These are phyloP conservation scores for Phytomonas sp. DNA, from an alignment of 208 protist species.

Conservation along the genomic window DNA sequence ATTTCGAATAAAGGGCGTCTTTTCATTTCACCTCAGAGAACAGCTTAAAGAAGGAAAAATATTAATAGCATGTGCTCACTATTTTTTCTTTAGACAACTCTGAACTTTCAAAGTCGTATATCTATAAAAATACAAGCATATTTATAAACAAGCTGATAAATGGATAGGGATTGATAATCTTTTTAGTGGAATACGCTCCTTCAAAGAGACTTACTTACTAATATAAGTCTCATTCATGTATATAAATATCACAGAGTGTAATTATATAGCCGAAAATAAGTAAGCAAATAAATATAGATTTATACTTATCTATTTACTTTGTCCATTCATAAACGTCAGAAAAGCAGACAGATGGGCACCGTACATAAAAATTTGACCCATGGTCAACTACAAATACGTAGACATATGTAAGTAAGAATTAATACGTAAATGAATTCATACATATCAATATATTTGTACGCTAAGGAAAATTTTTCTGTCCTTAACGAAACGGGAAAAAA, in stretches of 20 bases:
- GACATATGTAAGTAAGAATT: not conserved
- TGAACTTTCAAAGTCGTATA: not conserved
- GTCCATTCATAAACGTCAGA: not conserved
- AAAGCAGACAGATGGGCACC: not conserved
- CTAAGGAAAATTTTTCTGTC: no score
- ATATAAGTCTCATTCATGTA: not conserved
- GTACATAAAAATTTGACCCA: not conserved
- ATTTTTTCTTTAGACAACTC: not conserved
- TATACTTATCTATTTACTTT: not conserved
- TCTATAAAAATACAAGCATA: not conserved
- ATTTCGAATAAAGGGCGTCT: not conserved
- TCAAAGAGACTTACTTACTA: not conserved
- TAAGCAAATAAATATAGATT: slow-evolving; percentile 4
- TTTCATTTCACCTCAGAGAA: not conserved
- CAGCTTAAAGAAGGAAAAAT: slow-evolving; percentile 9
- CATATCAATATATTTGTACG: no score
- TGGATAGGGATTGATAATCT: not conserved
- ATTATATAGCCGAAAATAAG: not conserved
- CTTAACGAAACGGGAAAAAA: not conserved
- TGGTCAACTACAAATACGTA: not conserved
- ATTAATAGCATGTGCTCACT: not conserved
- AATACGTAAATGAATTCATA: not conserved
- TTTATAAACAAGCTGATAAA: not conserved
- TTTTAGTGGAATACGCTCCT: not conserved
- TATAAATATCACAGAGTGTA: not conserved